Conservation (phyloP, 306 rosid species). For the Macrotyloma uniflorum region DNA sequence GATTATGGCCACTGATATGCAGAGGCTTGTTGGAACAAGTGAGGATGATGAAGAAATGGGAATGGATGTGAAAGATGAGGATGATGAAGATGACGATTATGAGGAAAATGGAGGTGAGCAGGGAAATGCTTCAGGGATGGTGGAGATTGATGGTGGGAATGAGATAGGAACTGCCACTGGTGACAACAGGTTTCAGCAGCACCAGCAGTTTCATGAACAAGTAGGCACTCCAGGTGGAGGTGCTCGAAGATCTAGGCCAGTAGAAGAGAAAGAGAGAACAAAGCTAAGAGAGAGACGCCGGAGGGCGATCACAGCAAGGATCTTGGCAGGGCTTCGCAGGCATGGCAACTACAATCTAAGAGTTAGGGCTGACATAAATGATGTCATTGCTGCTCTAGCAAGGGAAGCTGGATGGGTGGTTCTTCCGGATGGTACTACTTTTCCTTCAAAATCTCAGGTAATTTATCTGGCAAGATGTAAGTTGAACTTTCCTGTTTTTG, state of each 20-base stretch:
- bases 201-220: slow-evolving; percentile 72
- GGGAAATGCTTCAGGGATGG: slow-evolving; percentile 50
- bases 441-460: slow-evolving; percentile 94
- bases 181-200: slow-evolving; percentile 64
- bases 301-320: slow-evolving; percentile 96
- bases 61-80: slow-evolving; percentile 92
- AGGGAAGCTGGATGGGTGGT: slow-evolving; percentile 99
- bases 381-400: slow-evolving; percentile 92
- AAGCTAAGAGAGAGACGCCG: slow-evolving; percentile 97
- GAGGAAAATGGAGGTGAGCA: slow-evolving; percentile 58
- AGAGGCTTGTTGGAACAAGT: slow-evolving; percentile 76
- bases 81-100: slow-evolving; percentile 58
- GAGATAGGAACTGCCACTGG: slow-evolving; percentile 57
- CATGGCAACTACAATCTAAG: slow-evolving; percentile 98
- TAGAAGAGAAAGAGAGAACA: slow-evolving; percentile 97
- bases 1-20: slow-evolving; percentile 79
- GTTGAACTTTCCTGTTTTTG: slow-evolving; percentile 1
- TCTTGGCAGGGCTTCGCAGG: slow-evolving; percentile 95
- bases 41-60: slow-evolving; percentile 95
- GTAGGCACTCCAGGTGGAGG: slow-evolving; percentile 80
- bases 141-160: slow-evolving; percentile 71
- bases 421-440: slow-evolving; percentile 97
- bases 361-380: slow-evolving; percentile 98
- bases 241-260: slow-evolving; percentile 79
- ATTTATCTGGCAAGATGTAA: slow-evolving; percentile 25